A percentile compares a stretch with the other conserved stretches of the same genome.
These are phyloP conservation scores for Acrodontium crateriforme DNA, from an alignment of 2,329 filamentous ascomycete genomes.

Conservation along the genomic window DNA sequence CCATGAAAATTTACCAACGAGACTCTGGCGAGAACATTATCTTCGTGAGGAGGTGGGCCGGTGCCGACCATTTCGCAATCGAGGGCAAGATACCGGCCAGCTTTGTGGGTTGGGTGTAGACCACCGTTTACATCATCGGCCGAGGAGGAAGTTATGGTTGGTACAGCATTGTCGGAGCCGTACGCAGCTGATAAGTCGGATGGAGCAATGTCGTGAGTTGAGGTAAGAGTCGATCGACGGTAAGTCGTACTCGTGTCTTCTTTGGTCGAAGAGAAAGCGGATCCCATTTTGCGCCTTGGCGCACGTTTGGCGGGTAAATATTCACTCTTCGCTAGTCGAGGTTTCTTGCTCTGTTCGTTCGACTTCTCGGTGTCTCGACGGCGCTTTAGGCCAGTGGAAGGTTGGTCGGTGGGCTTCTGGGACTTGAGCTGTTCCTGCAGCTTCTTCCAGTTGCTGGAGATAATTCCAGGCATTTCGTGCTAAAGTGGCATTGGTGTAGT, in stretches of 20 bases:
- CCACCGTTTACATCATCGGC: conserved; percentile 34
- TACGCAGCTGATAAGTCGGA: conserved; percentile 47
- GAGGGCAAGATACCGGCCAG: conserved; percentile 82
- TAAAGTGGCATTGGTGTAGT: no score
- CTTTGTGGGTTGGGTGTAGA: conserved; percentile 40
- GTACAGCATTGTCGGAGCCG: conserved; percentile 44
- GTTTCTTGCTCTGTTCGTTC: conserved; percentile 8
- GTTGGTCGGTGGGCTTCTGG: no score
- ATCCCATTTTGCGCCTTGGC: conserved; percentile 40
- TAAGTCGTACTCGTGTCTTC: no score
- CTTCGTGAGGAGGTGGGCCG: conserved; percentile 49
- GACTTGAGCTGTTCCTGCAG: conserved; percentile 46
- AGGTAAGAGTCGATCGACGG: conserved; percentile 24
- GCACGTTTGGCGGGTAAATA: conserved; percentile 2
- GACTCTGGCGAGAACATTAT: conserved; percentile 70
- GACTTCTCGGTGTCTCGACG: no score
- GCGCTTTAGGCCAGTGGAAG: conserved; percentile 22
- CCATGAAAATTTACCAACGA: conserved; percentile 91
- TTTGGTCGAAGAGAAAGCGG: conserved; percentile 15
- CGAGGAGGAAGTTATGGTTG: conserved; percentile 46
- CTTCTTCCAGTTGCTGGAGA: conserved; percentile 61
- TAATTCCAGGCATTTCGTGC: conserved; percentile 26
- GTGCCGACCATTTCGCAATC: conserved; percentile 99
- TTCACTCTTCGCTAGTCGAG: conserved; percentile 9
- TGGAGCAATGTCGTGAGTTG: conserved; percentile 39